Evolutionary conservation across 306 rosid genomes (phyloP).

Genomic region (Geum urbanum): DNA sequence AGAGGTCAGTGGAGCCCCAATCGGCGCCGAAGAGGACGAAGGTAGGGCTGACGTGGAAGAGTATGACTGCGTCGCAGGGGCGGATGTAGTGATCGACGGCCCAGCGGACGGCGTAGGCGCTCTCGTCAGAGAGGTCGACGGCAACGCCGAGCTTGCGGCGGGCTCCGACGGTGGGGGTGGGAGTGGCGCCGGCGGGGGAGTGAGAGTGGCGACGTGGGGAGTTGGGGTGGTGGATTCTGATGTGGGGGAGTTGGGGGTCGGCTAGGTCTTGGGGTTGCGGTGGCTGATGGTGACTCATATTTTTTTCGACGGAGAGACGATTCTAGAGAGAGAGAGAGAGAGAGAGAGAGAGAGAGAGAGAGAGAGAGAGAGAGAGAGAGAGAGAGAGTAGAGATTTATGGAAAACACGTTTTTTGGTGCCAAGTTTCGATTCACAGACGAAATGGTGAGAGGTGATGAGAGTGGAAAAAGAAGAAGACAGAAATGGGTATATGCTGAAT

Average conservation of each 20-base stretch:
- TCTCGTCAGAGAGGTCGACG: constrained; percentile 92
- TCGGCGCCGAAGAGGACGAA: constrained; percentile 95
- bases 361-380: no score
- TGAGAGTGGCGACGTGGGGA: constrained; percentile 68
- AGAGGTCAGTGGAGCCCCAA: constrained; percentile 86
- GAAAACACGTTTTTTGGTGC: no score
- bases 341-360: no score
- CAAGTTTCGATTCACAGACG: no score
- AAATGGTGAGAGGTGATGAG: background rate
- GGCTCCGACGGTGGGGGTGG: constrained; percentile 94
- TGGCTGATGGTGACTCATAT: constrained; percentile 42
- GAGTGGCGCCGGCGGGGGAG: constrained; percentile 45
- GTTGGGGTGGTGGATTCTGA: constrained; percentile 85
- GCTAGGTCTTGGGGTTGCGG: constrained; percentile 35
- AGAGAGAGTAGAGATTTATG: no score
- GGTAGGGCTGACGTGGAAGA: constrained; percentile 96
- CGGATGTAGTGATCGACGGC: constrained; percentile 92
- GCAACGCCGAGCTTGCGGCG: constrained; percentile 96
- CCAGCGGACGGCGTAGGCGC: constrained; percentile 94
- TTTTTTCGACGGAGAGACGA: no score
- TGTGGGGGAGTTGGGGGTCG: constrained; percentile 80
- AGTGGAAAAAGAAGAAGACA: background rate
- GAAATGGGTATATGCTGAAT: background rate
- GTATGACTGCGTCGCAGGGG: constrained; percentile 93
- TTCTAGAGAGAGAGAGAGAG: no score